Base-by-base conservation (phyloP, 2,329 filamentous ascomycete species). In the Alternaria viburni region DNA sequence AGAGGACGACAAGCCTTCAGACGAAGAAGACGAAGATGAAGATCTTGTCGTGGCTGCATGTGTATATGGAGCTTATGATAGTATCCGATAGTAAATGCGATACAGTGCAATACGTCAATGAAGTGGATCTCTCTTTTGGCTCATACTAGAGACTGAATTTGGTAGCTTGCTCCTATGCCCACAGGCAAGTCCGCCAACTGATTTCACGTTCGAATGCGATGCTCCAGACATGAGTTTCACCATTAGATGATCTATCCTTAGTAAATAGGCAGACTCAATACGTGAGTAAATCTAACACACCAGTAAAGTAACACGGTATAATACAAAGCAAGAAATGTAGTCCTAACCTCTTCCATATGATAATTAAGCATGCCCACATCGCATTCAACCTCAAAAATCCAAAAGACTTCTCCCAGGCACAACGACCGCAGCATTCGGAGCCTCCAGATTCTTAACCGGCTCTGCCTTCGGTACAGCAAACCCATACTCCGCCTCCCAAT, bases 401-500 rank as follows among this genome's bases (percentile, higher is more conserved):
- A 63, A 21, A 21, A 63, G 21, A 47, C 61, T 62, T 15, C 26
- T 50, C 9, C 56, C 32, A 10, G 44, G 50, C 10, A 23, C 32
- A 45, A 46, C 59, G 12, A 59, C 46, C 17, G 43, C 32, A 32
- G 61, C 45, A 28, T 51, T 36, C 9, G 36, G 44, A 2, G 25
- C 15, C 41, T 2, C 2, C 11, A 49, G 4, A 26, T 60, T 32
- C 21, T 63, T 59, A 2, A 6, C 10, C 4, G 50, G 50, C 21
- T 36, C 32, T 12, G 25, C 45, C 21, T 30, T 60, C 3, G 56
- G 61, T 19, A 63, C 32, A 32, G 11, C 25, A 11, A 63, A 63
- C 4, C 57, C 57, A 43, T 56, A 56, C 57, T 63, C 61, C 2
- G 61, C 61, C 28, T 63, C 61, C 61, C 61, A 63, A 43, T 63